Evolutionary conservation across 306 rosid genomes (phyloP).

Genomic region (Notholithocarpus densiflorus): DNA sequence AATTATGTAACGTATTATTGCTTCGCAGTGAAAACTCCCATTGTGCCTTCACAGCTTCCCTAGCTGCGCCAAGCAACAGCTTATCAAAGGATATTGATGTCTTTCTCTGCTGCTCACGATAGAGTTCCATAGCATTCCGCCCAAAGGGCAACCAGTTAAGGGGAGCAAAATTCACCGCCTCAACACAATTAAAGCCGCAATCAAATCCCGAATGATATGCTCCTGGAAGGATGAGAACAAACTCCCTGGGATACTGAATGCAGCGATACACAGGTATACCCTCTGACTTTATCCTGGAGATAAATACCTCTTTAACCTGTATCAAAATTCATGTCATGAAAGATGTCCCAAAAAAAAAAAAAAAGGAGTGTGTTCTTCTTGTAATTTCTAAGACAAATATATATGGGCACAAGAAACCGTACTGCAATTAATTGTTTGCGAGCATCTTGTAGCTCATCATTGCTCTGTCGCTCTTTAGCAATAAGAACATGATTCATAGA

Average conservation of each 20-base stretch:
- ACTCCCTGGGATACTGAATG: slow-evolving; percentile 69
- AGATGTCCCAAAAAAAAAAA: no score
- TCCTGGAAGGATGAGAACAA: slow-evolving; percentile 74
- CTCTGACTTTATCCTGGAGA: slow-evolving; percentile 55
- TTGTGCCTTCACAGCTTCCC: slow-evolving; percentile 70
- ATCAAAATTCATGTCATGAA: slow-evolving; percentile 23
- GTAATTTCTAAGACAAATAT: neutral
- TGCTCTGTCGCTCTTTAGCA: no score
- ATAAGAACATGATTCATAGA: no score
- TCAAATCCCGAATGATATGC: slow-evolving; percentile 76
- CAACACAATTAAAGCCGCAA: slow-evolving; percentile 81
- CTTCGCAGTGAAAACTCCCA: slow-evolving; percentile 55
- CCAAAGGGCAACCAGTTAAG: slow-evolving; percentile 86
- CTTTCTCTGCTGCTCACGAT: slow-evolving; percentile 53
- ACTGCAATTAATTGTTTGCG: no score
- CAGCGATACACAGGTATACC: slow-evolving; percentile 74
- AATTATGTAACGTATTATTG: slow-evolving; percentile 37
- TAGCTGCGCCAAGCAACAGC: slow-evolving; percentile 76
- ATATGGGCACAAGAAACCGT: no score
- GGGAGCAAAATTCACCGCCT: slow-evolving; percentile 71
- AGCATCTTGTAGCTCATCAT: no score
- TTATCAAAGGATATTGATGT: slow-evolving; percentile 71
- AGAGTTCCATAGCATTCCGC: slow-evolving; percentile 53
- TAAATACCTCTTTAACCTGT: slow-evolving; percentile 60
- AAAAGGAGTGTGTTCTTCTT: neutral